These are phyloP conservation scores for Fusarium sp. DNA, from an alignment of 2,329 filamentous ascomycete genomes.

Conservation along the genomic window DNA sequence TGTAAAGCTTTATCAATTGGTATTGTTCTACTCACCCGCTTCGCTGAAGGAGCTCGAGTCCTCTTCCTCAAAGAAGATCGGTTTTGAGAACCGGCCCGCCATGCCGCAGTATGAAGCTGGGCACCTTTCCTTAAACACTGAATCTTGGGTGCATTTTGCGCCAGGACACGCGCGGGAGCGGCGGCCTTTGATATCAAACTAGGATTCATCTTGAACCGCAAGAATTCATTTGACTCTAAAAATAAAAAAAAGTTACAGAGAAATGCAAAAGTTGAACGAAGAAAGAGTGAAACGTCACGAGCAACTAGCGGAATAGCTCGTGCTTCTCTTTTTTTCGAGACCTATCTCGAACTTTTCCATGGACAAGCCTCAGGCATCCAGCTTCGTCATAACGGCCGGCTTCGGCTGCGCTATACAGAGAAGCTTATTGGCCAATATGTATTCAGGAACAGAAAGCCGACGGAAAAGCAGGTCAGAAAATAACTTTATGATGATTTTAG, in stretches of 20 bases:
- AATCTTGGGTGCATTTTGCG: conserved; percentile 57
- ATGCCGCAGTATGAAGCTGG: conserved; percentile 50
- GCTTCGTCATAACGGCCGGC: conserved; percentile 48
- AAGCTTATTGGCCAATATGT: conserved; percentile 30
- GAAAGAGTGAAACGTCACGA: conserved; percentile 25
- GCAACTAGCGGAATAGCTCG: conserved; percentile 25
- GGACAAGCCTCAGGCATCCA: conserved; percentile 46
- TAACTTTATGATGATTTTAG: neutral
- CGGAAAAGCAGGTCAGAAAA: conserved; percentile 27
- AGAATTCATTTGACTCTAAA: conserved; percentile 46
- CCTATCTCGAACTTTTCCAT: conserved; percentile 48
- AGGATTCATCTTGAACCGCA: conserved; percentile 58
- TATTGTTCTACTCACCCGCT: conserved; percentile 46
- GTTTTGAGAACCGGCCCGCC: conserved; percentile 34
- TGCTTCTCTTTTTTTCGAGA: conserved; percentile 42
- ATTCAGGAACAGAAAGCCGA: conserved; percentile 25
- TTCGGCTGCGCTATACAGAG: conserved; percentile 30
- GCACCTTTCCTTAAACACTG: conserved; percentile 55
- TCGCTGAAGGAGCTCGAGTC: conserved; percentile 31
- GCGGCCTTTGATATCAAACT: conserved; percentile 60
- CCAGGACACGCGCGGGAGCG: conserved; percentile 59
- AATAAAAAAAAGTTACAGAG: conserved; percentile 4
- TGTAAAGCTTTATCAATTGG: conserved; percentile 11
- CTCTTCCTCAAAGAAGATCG: conserved; percentile 36
- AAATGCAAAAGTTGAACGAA: conserved; percentile 23